Base-by-base conservation (phyloP, 495 filamentous ascomycete species). In the Penicillium psychrofluorescens region DNA sequence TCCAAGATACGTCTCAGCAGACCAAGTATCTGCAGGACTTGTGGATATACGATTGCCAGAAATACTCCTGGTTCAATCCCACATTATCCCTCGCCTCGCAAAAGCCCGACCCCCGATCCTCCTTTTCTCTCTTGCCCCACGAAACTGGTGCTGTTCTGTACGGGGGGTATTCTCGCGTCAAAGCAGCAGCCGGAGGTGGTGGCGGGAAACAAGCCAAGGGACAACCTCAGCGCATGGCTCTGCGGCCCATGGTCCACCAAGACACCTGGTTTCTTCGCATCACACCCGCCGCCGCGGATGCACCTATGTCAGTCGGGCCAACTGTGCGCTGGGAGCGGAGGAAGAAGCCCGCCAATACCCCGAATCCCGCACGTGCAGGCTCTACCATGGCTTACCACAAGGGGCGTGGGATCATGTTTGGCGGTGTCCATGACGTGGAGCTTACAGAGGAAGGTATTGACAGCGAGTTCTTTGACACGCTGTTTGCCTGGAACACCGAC, bases 391-490 rank as follows among this genome's bases (percentile, higher is more conserved):
- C 86, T 0, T 84, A 83, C 56, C 92, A 97, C 61, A 90, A 89
- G 62, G 90, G 92, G 1, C 79, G 92, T 46, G 92, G 92, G 2
- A 88, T 98, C 46, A 66, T 84, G 61, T 98, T 98, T 54, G 92
- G 92, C 33, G 92, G 92, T 43, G 92, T 98, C 6, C 86, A 95
- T 46, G 92, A 97, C 54, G 84, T 95, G 1, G 90, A 95, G 56
- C 77, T 95, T 56, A 94, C 76, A 49, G 92, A 98, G 56, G 92
- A 98, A 64, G 89, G 86, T 9, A 90, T 98, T 33, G 89, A 97
- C 12, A 92, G 86, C 55, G 88, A 95, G 55, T 98, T 98, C 64
- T 97, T 97, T 61, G 88, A 95, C 55, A 73, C 76, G 29, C 60
- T 96, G 13, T 91, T 81, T 54, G 86, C 88, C 13, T 97, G 89